Evolutionary conservation across 805 yeast genomes (phyloP), one percentile per base, ranked within the genome.

Genomic region (Saccharomycopsis sp.): DNA sequence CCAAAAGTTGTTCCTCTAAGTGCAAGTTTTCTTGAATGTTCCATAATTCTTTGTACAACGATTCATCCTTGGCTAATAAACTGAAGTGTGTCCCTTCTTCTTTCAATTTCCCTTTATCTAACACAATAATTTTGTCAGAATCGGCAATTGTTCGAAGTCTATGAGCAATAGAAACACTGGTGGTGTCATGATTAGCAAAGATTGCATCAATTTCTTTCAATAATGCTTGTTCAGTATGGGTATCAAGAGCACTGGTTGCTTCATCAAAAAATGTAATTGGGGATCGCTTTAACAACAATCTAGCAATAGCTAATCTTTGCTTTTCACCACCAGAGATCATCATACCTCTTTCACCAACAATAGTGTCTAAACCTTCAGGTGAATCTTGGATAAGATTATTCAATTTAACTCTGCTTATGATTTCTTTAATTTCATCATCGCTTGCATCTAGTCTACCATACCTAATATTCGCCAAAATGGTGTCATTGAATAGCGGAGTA

Each of bases 251-350:
- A 39, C 95, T 82, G 0, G 98, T 86, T 2, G 98, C 97, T 59
- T 93, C 98, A 59, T 93, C 98, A 54, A 93, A 89, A 61, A 93
- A 90, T 45, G 94, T 84, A 40, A 93, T 86, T 22, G 93, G 90
- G 0, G 97, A 78, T 51, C 77, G 72, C 62, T 93, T 93, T 54
- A 93, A 65, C 36, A 93, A 62, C n/a, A 93, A 75, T 52, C 98
- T 72, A 1, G 97, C 93, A 53, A 93, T 87, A 0, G 98, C 97
- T 35, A 93, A 68, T 51, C 98, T 69, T 64, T 93, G 98, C 60
- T 93, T 89, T 61, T 93, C 98, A 50, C 98, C 98, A n/a, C 98
- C 98, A 21, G 96, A 87, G 38, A 93, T 89, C 98, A 93, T 93
- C 74, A 93, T 73, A n/a, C 98, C 98, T 58, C 94, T 70, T 62